phyloP scores from a whole-genome alignment of 2,329 filamentous ascomycete genomes.

The Westerdykella ornata region DNA sequence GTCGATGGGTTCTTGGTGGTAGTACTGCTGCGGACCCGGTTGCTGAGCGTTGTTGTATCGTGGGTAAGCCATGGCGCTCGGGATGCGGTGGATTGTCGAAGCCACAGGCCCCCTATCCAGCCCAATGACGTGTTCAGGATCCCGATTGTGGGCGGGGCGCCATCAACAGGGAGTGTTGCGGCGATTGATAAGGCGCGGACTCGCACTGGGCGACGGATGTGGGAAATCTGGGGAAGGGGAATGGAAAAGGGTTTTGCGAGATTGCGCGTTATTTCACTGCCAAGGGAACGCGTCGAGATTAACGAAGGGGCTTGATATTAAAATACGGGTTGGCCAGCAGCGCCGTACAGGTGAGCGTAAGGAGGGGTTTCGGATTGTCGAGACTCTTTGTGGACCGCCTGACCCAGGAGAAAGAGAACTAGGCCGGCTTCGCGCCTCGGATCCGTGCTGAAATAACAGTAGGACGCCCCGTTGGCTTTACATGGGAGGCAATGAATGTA shows the following conservation, averaged over 20 bases:
- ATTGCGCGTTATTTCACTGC: background rate
- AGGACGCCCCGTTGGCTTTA: no score
- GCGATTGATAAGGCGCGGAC: constrained; percentile 5
- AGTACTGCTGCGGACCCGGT: constrained; percentile 30
- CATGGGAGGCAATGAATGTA: no score
- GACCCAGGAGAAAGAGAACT: no score
- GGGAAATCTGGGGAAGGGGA: constrained; percentile 2
- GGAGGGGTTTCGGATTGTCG: no score
- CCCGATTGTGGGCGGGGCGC: constrained; percentile 12
- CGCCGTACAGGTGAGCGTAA: constrained; percentile 1
- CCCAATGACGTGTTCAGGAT: constrained; percentile 15
- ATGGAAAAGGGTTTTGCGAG: constrained; percentile 1
- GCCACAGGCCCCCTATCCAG: constrained; percentile 14
- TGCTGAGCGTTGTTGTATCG: constrained; percentile 33
- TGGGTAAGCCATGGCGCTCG: constrained; percentile 37
- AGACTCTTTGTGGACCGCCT: no score
- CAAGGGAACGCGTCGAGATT: background rate
- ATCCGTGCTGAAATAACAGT: no score
- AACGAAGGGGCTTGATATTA: constrained; percentile 1
- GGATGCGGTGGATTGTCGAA: constrained; percentile 12
- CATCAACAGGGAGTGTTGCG: constrained; percentile 15
- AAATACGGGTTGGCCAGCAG: constrained; percentile 1
- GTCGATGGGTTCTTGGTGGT: constrained; percentile 22
- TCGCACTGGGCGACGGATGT: background rate
- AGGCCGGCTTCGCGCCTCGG: no score